Evolutionary conservation across 78 protist genomes (phyloP), one percentile per base, ranked within the genome.

Genomic region (Creolimax fragrantissima): DNA sequence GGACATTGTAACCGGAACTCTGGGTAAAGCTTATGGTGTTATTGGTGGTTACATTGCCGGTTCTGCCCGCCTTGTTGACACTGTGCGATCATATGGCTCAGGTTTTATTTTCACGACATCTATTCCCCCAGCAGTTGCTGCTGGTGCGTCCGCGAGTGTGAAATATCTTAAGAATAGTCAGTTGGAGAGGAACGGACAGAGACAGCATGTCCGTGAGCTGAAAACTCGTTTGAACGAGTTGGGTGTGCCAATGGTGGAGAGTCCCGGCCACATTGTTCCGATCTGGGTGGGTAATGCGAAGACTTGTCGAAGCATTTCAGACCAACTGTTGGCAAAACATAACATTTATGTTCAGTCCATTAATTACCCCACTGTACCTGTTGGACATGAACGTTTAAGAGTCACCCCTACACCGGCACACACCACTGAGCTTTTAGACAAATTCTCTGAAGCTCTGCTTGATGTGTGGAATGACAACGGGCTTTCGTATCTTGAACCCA

Each of bases 71-170:
- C 43, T 96, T 43, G 74, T 96, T 41, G 99, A 97, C 88, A 83
- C 95, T 35, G 85, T 97, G 44, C 95, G 99, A 41, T 92, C 94
- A n/a, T 92, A 93, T 2, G 96, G 95, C 32, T 93, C 97, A 2
- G 98, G 98, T 2, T 96, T 97, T 94, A 97, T 97, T 92, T 97
- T 97, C 86, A 97, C 99, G 89, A 96, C 99, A 2, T 94, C 98
- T 6, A 11, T 97, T 11, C 98, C 99, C 42, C 99, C 98, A 0
- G 93, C 96, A 35, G 93, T 96, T 11, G 97, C 96, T 17, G 98
- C 97, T 0, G 99, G 97, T 4, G 98, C 98, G 5, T 44, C 94
- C 35, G 97, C 97, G 2, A 81, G 94, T 32, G 97, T 97, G 11
- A 42, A 67, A 81, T 89, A 95, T 85, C 90, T 97, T 67, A 92